Conservation (phyloP, 2,329 filamentous ascomycete species). For the Mollisiaceae sp. region DNA sequence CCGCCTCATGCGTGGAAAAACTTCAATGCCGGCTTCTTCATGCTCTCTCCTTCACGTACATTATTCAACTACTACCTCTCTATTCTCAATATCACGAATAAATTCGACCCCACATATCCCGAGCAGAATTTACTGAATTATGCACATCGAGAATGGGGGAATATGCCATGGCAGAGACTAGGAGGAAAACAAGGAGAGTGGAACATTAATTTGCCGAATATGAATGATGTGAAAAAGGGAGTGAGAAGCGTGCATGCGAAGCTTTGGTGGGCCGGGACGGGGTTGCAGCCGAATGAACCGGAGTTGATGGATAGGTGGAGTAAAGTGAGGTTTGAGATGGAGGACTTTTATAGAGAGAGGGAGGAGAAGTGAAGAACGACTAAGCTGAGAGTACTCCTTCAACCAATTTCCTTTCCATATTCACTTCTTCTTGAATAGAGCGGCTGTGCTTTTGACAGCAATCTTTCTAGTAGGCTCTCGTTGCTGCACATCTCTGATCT, state of each 20-base stretch:
- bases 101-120: conserved; percentile 47
- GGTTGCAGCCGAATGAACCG: conserved; percentile 18
- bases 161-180: conserved; percentile 50
- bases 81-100: conserved; percentile 44
- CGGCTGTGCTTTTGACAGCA: background rate
- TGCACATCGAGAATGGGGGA: conserved; percentile 46
- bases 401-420: background rate
- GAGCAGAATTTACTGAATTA: conserved; percentile 53
- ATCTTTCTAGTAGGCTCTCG: background rate
- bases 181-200: conserved; percentile 41
- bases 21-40: conserved; percentile 50
- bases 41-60: conserved; percentile 46
- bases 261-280: conserved; percentile 41
- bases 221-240: conserved; percentile 42
- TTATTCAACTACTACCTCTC: conserved; percentile 47
- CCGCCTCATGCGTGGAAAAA: conserved; percentile 43
- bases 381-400: background rate
- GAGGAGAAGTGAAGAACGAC: background rate
- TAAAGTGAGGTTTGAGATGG: conserved; percentile 24
- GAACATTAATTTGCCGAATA: conserved; percentile 47
- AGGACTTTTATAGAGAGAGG: conserved; percentile 12
- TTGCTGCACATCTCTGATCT: background rate
- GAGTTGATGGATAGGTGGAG: conserved; percentile 30
- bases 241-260: conserved; percentile 48
- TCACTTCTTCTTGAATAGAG: background rate